phyloP scores from a whole-genome alignment of 1,139 yeast genomes.

The Chernovozyma aurita region DNA sequence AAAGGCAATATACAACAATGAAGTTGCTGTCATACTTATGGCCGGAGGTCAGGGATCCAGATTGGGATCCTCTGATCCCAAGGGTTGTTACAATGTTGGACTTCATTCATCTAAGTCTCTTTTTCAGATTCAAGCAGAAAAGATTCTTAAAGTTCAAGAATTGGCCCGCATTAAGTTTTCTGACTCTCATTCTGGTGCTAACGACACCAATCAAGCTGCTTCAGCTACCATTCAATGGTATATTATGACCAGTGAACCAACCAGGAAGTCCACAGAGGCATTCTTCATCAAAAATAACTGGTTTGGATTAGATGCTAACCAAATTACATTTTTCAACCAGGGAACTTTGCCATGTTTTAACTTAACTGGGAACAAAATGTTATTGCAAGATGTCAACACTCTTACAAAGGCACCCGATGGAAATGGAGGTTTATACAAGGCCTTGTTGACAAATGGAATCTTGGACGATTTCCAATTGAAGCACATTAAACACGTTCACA shows the following conservation, averaged over 20 bases:
- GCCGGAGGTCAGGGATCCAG: conserved; percentile 99
- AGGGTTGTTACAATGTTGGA: conserved; percentile 88
- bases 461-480: conserved; percentile 63
- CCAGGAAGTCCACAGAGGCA: conserved; percentile 68
- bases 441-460: conserved; percentile 61
- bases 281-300: conserved; percentile 58
- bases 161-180: conserved; percentile 36
- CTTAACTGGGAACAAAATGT: conserved; percentile 62
- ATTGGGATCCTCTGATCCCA: conserved; percentile 83
- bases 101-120: conserved; percentile 80
- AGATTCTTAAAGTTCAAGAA: conserved; percentile 59
- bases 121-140: conserved; percentile 91
- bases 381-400: conserved; percentile 50
- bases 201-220: conserved; percentile 14
- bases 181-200: conserved; percentile 3
- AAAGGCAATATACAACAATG: conserved; percentile 60
- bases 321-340: conserved; percentile 83
- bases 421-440: conserved; percentile 93
- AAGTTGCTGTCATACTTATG: conserved; percentile 86
- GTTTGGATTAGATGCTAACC: conserved; percentile 62
- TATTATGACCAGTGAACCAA: conserved; percentile 94
- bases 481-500: conserved; percentile 85
- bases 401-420: conserved; percentile 95
- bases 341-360: conserved; percentile 92
- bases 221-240: conserved; percentile 66